Conservation (phyloP, 2,329 filamentous ascomycete genomes). For the Diaporthe citri region DNA sequence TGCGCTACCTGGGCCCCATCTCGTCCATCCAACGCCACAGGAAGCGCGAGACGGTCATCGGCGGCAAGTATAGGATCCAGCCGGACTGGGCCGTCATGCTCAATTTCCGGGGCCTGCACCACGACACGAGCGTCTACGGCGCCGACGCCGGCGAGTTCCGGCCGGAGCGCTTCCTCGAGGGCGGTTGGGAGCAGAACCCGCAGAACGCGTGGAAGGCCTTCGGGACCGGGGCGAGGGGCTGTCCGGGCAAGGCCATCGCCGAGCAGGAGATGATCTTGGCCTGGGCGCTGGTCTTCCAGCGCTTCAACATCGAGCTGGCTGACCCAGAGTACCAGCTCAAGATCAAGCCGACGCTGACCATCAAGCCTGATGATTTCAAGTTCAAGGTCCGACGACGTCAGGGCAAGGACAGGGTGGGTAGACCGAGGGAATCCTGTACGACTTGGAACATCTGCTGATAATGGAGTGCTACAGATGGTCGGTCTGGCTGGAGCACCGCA, state of each 20-base stretch:
- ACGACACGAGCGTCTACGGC: constrained; percentile 41
- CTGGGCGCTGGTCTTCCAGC: constrained; percentile 57
- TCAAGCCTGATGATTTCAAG: constrained; percentile 52
- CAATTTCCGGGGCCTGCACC: constrained; percentile 41
- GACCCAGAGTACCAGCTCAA: constrained; percentile 57
- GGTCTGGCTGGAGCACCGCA: constrained; percentile 30
- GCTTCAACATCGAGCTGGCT: constrained; percentile 57
- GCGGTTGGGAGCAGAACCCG: constrained; percentile 44
- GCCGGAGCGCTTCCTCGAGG: constrained; percentile 41
- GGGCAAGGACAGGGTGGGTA: constrained; percentile 38
- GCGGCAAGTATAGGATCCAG: constrained; percentile 40
- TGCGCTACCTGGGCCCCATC: constrained; percentile 41
- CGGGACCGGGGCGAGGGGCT: constrained; percentile 57
- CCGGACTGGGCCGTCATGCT: constrained; percentile 36
- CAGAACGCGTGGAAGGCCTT: constrained; percentile 55
- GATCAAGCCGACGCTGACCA: constrained; percentile 58
- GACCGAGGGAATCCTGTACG: neutral
- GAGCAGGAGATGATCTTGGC: constrained; percentile 58
- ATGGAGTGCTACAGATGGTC: neutral
- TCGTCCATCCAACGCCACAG: constrained; percentile 35
- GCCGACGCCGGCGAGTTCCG: constrained; percentile 40
- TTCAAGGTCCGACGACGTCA: constrained; percentile 42
- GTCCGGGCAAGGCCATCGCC: constrained; percentile 58
- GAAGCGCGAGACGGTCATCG: constrained; percentile 37
- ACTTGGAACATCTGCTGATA: neutral